Conservation (phyloP, 2,329 filamentous ascomycete genomes). For the Calonectria naviculata region DNA sequence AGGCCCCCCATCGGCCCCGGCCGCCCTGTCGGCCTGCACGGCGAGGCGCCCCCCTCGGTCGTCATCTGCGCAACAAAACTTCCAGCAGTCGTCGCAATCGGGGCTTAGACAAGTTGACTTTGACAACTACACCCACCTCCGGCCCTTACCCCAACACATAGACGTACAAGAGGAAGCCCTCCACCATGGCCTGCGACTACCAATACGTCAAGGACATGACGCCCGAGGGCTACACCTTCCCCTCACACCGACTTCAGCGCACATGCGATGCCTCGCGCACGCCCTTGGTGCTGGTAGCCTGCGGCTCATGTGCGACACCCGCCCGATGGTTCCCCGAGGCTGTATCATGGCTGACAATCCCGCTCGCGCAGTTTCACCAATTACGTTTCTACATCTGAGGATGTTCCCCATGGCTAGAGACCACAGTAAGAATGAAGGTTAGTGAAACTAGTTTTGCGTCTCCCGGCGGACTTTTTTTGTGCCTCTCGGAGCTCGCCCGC, state of each 20-base stretch:
- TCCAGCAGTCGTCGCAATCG: constrained; percentile 7
- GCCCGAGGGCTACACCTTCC: constrained; percentile 66
- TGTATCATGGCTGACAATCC: constrained; percentile 22
- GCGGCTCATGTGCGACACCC: constrained; percentile 64
- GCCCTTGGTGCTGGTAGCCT: constrained; percentile 76
- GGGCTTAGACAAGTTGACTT: not conserved
- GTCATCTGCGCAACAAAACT: constrained; percentile 17
- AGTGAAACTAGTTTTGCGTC: constrained; percentile 6
- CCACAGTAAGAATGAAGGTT: constrained; percentile 68
- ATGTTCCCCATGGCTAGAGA: constrained; percentile 92
- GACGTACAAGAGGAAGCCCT: not conserved
- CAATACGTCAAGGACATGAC: constrained; percentile 48
- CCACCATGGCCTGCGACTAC: constrained; percentile 44
- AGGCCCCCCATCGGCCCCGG: constrained; percentile 9
- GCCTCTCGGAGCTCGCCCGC: not conserved
- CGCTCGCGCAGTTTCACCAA: constrained; percentile 67
- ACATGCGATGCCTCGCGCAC: constrained; percentile 65
- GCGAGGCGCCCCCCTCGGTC: constrained; percentile 5
- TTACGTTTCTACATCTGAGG: constrained; percentile 81
- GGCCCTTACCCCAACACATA: constrained; percentile 20
- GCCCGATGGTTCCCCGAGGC: not conserved
- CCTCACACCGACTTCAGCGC: constrained; percentile 67
- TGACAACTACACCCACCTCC: not conserved
- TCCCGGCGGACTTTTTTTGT: not conserved
- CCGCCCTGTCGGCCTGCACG: constrained; percentile 6